Evolutionary conservation across 129 eudicot genomes (phyloP), one percentile per base, ranked within the genome.

Genomic region (Ambrosia trifida): DNA sequence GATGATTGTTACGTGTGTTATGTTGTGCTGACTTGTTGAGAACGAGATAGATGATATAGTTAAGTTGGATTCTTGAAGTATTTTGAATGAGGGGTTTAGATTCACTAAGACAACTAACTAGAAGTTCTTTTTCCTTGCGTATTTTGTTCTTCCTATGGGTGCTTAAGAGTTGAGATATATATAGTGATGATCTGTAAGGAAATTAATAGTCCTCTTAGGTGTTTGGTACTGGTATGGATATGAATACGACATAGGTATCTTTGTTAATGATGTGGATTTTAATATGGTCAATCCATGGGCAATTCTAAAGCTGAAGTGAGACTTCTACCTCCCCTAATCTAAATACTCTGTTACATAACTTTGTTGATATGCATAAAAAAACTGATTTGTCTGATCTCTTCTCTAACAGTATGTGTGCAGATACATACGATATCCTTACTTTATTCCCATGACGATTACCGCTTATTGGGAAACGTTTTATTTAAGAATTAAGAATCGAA

Each of bases 1-100:
- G 53, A 20, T 43, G 18, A 13, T 58, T 59, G 13, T 19, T 7
- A 2, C 17, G 20, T 17, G 31, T 53, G 7, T 19, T 19, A 8
- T 53, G 24, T 53, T 12, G 11, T 57, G 38, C 19, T 59, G 14
- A 59, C 65, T 12, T 59, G 43, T 43, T 59, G 65, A 30, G 65
- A 32, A 59, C 6, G 5, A 24, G 18, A 59, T 19, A 31, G 9
- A 59, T 59, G 20, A 1, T 59, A 30, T 32, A 59, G 65, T 11
- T 59, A 31, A 59, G 65, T 12, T 59, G 40, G 65, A 0, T 59
- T 41, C 40, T 30, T 13, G 18, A 59, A 59, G 64, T 30, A 31
- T 59, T 59, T 30, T 59, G 18, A n/a, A 12, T 40, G 66, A 12
- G 41, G 72, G 64, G 57, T 50, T 50, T 64, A 74, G 72, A 64